Base-by-base conservation (phyloP, 768 basidiomycete species). In the Pisolithus marmoratus region DNA sequence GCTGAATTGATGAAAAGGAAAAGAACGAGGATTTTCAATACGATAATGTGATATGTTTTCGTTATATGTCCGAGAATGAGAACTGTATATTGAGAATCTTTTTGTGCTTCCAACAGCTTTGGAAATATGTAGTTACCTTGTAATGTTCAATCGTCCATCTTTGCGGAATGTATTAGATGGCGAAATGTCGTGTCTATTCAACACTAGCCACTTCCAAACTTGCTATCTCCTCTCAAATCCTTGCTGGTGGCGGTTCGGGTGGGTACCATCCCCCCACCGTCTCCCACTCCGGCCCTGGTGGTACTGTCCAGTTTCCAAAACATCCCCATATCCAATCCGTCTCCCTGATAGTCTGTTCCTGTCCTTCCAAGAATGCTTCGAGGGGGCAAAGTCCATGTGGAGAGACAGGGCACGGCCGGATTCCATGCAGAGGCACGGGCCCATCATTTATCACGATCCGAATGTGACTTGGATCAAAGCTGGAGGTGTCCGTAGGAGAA, bases 371-470 rank as follows among this genome's bases (percentile, higher is more conserved):
- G 65, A 94, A 94, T 2, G 78, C 76, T 19, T 78, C 75, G 3
- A 94, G 70, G 2, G 83, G 76, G 57, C 93, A 96, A 70, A 91
- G 74, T 8, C 93, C 93, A 3, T 66, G 61, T 1, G 56, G 8
- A 6, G 61, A 63, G 49, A 90, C 80, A 0, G 80, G 82, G 59
- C 92, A 95, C 6, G 87, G 89, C 14, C 73, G 74, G 56, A 94
- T 79, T 9, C 85, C 82, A 0, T 83, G 87, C 20, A 94, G 76
- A 5, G 93, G 92, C 0, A 82, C 83, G 2, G 89, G 85, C 0
- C 83, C 93, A 60, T 96, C 93, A 69, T 95, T 94, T 65, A 94
- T 78, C 55, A 94, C 83, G 59, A 93, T 74, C 4, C 92, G 82
- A 55, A 94, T 87, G 56, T 91, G 83, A 3, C 58, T 12, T 70